Conservation (phyloP, 306 rosid genomes). For the Neltuma alba region DNA sequence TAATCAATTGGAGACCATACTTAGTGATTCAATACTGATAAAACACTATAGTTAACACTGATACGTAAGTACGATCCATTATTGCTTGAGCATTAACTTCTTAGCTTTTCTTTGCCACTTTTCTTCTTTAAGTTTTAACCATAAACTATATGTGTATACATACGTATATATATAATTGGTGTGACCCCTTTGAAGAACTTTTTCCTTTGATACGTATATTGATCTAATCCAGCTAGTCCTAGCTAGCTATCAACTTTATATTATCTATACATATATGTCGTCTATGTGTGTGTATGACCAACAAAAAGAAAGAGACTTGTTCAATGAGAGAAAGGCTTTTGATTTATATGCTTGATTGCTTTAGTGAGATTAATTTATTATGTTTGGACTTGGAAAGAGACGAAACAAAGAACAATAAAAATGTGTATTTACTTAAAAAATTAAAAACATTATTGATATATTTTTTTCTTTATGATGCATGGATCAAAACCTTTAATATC, state of each 20-base stretch:
- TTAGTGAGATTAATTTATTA: neutral
- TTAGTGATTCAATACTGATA: slow-evolving; percentile 27
- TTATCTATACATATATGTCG: no score
- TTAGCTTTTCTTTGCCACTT: slow-evolving; percentile 28
- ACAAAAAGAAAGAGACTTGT: neutral
- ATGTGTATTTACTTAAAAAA: neutral
- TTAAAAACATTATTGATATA: neutral
- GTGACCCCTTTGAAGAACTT: slow-evolving; percentile 29
- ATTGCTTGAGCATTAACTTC: slow-evolving; percentile 34
- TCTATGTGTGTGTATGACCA: neutral
- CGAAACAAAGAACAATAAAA: neutral
- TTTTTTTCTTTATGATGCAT: neutral
- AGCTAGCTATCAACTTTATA: neutral
- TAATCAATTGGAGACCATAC: slow-evolving; percentile 30
- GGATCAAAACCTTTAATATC: neutral
- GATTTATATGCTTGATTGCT: neutral
- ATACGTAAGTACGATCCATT: slow-evolving; percentile 34
- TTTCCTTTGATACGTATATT: slow-evolving; percentile 7
- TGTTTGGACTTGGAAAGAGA: neutral
- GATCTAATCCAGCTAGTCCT: neutral
- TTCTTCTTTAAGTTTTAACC: neutral
- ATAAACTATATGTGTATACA: no score
- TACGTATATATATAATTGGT: slow-evolving; percentile 22
- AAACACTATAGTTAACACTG: neutral
- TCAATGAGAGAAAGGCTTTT: neutral